Evolutionary conservation across 371 early-diverging fungal species (phyloP), one percentile per base, ranked within the genome.

Genomic region (Mucor lusitanicus): DNA sequence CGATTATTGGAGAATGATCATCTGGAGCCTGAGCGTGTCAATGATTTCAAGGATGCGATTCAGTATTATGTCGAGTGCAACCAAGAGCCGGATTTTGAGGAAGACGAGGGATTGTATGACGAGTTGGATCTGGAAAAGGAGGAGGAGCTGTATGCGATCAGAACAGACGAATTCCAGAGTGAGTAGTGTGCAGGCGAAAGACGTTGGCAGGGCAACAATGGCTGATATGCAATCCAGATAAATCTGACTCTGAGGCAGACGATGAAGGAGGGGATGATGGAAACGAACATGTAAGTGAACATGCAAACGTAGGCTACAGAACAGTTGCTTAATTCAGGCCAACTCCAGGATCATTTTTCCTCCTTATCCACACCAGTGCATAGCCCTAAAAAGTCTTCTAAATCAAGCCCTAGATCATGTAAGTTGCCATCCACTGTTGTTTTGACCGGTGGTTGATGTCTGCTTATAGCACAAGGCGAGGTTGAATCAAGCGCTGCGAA

Each of bases 1-100:
- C 88, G 99, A 65, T 79, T 96, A 73, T 73, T 98, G 53, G 97
- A 97, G 70, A 99, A 99, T 74, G 97, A 92, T 42, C 90, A 93
- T 54, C 76, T 97, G 28, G 85, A 84, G n/a, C 76, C 91, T 4
- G 97, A 97, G 11, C 85, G 69, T 37, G 59, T 72, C 5, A 68
- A 72, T 42, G 69, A 72, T 3, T 59, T 68, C 19, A 68, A 72
- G 37, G 98, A 97, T 40, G 88, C 90, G 59, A 90, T 98, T 17
- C 87, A 90, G 48, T 97, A 95, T 73, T 98, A 97, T 74, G 91
- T 96, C 1, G 96, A 97, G 48, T 78, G 76, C 63, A 95, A 95
- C 79, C 87, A 90, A 74, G 94, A 96, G 17, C 91, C 91, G 23
- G 95, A 94, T 69, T 97, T 94, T 79, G 91, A 88, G 48, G 97